phyloP scores from a whole-genome alignment of 2,329 filamentous ascomycete species.

The Arthrocladium fulminans region DNA sequence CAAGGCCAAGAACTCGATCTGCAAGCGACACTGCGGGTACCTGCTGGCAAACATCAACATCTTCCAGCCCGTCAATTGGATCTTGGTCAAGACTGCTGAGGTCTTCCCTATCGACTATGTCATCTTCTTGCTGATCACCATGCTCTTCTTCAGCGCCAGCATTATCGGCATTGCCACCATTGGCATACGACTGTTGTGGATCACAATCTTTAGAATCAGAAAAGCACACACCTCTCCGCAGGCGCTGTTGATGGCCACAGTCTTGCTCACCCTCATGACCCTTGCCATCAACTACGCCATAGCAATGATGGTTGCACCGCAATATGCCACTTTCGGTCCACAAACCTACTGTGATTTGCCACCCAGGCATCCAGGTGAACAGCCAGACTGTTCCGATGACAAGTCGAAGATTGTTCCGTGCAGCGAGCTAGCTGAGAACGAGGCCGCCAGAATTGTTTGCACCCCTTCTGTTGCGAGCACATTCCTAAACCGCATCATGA shows the following conservation, averaged over 20 bases:
- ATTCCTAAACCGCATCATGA: conserved; percentile 82
- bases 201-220: conserved; percentile 83
- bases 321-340: conserved; percentile 88
- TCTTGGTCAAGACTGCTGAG: conserved; percentile 70
- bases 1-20: conserved; percentile 91
- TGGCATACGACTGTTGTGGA: conserved; percentile 93
- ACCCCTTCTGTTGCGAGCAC: conserved; percentile 86
- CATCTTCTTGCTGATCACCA: conserved; percentile 71
- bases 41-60: conserved; percentile 80
- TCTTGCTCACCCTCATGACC: conserved; percentile 80
- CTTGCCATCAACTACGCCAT: conserved; percentile 88
- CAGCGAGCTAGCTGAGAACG: conserved; percentile 63
- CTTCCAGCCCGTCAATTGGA: conserved; percentile 90
- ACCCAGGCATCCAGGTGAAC: conserved; percentile 51
- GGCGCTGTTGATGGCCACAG: conserved; percentile 80
- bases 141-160: conserved; percentile 82
- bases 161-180: conserved; percentile 77
- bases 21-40: conserved; percentile 84
- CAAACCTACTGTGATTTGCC: conserved; percentile 84
- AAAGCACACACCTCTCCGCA: conserved; percentile 85
- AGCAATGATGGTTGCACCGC: conserved; percentile 87
- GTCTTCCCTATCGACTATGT: conserved; percentile 89
- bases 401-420: conserved; percentile 69
- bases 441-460: conserved; percentile 70
- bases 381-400: conserved; percentile 66